Evolutionary conservation across 345 rosid genomes (phyloP).

Genomic region (Corchorus capsularis): DNA sequence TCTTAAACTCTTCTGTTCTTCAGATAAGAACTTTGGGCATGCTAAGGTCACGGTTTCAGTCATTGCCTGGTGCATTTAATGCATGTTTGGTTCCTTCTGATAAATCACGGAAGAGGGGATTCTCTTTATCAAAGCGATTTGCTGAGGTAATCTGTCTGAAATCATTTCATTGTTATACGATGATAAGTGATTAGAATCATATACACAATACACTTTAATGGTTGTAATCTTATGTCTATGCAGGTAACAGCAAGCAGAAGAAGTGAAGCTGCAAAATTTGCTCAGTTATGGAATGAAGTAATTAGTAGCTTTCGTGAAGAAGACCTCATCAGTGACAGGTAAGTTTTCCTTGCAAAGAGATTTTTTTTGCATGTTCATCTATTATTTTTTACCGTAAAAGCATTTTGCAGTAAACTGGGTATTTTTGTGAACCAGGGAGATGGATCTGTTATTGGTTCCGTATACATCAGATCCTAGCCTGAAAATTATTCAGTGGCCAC

Average conservation of each 20-base stretch:
- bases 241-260: conserved; percentile 88
- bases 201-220: background rate
- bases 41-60: conserved; percentile 95
- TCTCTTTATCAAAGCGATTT: conserved; percentile 82
- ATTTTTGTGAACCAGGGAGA: conserved; percentile 66
- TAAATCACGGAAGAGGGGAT: conserved; percentile 73
- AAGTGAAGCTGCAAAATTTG: conserved; percentile 98
- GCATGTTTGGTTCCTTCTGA: conserved; percentile 86
- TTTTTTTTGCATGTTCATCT: conserved; percentile 15
- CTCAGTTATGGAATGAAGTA: conserved; percentile 98
- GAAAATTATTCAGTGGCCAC: conserved; percentile 97
- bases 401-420: conserved; percentile 30
- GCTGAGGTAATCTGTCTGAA: conserved; percentile 58
- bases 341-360: conserved; percentile 31
- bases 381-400: conserved; percentile 10
- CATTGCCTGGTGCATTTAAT: conserved; percentile 92
- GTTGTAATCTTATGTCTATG: conserved; percentile 25
- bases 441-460: conserved; percentile 95
- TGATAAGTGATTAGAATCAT: conserved; percentile 16
- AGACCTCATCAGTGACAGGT: conserved; percentile 96
- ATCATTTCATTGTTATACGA: background rate
- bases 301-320: conserved; percentile 97
- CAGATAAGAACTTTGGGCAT: conserved; percentile 94
- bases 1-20: conserved; percentile 15
- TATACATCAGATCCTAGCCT: conserved; percentile 91